Evolutionary conservation across 192 early-diverging fungal species (phyloP).

Genomic region (Coemansia sp.): DNA sequence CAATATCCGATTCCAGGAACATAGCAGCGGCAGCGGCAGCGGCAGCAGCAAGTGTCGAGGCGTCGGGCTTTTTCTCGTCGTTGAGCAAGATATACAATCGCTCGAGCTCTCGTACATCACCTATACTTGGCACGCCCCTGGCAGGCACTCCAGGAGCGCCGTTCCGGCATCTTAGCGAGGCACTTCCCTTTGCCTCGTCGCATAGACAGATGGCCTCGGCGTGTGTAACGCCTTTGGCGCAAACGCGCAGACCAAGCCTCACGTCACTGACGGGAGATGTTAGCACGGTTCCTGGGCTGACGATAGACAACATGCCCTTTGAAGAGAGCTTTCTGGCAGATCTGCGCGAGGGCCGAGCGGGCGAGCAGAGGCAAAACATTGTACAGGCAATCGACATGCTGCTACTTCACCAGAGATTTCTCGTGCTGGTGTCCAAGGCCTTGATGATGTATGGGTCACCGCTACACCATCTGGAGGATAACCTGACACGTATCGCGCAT

Average conservation of each 20-base stretch:
- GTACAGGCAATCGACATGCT: constrained; percentile 57
- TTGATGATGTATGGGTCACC: constrained; percentile 68
- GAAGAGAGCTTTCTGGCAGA: background rate
- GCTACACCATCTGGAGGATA: constrained; percentile 61
- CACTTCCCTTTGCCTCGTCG: constrained; percentile 30
- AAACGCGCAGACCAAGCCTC: constrained; percentile 28
- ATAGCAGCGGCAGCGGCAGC: too few relatives aligned
- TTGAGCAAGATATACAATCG: background rate
- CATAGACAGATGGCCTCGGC: constrained; percentile 32
- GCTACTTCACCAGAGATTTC: constrained; percentile 61
- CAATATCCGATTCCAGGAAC: too few relatives aligned
- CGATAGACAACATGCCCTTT: constrained; percentile 6
- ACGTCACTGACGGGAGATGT: constrained; percentile 31
- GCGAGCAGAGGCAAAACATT: constrained; percentile 23
- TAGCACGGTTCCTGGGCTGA: constrained; percentile 22
- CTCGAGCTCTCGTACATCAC: background rate
- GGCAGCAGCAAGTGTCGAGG: too few relatives aligned
- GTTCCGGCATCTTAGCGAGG: constrained; percentile 45
- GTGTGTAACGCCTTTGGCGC: constrained; percentile 19
- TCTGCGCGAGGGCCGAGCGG: background rate
- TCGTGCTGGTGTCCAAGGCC: constrained; percentile 59
- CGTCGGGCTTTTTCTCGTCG: constrained; percentile 17
- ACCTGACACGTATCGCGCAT: constrained; percentile 54
- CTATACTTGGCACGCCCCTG: constrained; percentile 6
- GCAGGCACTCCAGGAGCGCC: constrained; percentile 22